Evolutionary conservation across 176 grass and related monocot species (phyloP).

Genomic region (Zoysia pacifica): DNA sequence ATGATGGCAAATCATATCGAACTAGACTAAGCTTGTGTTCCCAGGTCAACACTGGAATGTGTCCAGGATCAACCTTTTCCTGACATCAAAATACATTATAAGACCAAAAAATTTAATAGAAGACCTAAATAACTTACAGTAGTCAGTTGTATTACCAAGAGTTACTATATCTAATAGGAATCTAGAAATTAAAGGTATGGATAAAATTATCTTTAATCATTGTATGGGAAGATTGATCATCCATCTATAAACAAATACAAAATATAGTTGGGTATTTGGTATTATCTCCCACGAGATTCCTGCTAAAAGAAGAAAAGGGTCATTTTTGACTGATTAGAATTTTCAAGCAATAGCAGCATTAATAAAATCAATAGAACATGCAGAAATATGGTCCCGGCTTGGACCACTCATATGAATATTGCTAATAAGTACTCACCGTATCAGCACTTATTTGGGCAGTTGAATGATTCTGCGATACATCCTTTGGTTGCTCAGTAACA

Average conservation of each 20-base stretch:
- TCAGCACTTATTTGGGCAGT: slow-evolving; percentile 2
- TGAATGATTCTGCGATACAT: slow-evolving; percentile 22
- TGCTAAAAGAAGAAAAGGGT: neutral
- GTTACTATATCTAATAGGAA: neutral
- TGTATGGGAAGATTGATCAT: neutral
- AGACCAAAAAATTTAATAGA: neutral
- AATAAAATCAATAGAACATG: neutral
- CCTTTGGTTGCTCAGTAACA: slow-evolving; percentile 16
- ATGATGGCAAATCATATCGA: slow-evolving; percentile 55
- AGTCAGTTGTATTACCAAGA: neutral
- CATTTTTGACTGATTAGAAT: neutral
- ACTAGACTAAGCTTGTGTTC: slow-evolving; percentile 59
- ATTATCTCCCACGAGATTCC: neutral
- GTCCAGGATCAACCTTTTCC: slow-evolving; percentile 49
- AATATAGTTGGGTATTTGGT: slow-evolving; percentile 12
- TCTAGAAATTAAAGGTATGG: neutral
- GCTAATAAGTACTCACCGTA: slow-evolving; percentile 30
- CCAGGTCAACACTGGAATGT: slow-evolving; percentile 69
- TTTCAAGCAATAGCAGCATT: neutral
- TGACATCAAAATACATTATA: slow-evolving; percentile 34
- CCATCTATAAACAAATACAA: neutral
- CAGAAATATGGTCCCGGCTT: neutral
- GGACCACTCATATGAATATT: slow-evolving; percentile 12
- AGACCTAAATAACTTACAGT: neutral
- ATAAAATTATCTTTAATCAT: neutral